Conservation (phyloP, 2,329 filamentous ascomycete genomes). For the Neonectria magnoliae region DNA sequence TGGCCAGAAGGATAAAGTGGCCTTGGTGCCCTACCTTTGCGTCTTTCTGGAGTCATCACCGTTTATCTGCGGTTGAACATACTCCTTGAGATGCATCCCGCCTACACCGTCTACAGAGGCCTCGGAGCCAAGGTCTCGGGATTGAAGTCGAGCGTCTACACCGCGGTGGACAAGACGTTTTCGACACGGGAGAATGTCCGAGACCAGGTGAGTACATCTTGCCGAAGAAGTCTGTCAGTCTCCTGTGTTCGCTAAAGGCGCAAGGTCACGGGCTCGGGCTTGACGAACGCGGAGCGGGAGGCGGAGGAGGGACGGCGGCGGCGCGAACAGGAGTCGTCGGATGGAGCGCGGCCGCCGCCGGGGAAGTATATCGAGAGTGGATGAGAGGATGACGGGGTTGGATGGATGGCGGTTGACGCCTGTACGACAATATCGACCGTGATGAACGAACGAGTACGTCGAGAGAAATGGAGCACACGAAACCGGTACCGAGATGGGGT, state of each 20-base stretch:
- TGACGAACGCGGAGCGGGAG: constrained; percentile 6
- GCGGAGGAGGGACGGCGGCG: constrained; percentile 18
- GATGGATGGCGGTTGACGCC: neutral
- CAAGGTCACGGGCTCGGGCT: neutral
- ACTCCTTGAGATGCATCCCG: constrained; percentile 8
- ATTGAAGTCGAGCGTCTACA: constrained; percentile 15
- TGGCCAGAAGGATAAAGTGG: neutral
- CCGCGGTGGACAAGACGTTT: constrained; percentile 16
- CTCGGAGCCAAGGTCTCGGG: constrained; percentile 6
- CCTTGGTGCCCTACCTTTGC: neutral
- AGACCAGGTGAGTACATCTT: constrained; percentile 3
- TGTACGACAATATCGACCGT: neutral
- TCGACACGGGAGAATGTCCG: constrained; percentile 11
- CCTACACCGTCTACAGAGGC: constrained; percentile 13
- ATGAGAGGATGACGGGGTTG: neutral
- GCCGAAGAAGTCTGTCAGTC: too few relatives aligned
- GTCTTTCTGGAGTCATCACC: neutral
- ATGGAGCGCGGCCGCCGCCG: constrained; percentile 11
- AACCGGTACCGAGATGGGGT: neutral
- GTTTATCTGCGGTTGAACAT: neutral
- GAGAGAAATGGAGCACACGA: neutral
- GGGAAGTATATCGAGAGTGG: constrained; percentile 18
- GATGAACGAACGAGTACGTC: neutral
- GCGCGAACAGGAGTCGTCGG: constrained; percentile 12
- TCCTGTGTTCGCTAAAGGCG: neutral